Base-by-base conservation (phyloP, 2,329 filamentous ascomycete genomes). In the Epichloe scottii region DNA sequence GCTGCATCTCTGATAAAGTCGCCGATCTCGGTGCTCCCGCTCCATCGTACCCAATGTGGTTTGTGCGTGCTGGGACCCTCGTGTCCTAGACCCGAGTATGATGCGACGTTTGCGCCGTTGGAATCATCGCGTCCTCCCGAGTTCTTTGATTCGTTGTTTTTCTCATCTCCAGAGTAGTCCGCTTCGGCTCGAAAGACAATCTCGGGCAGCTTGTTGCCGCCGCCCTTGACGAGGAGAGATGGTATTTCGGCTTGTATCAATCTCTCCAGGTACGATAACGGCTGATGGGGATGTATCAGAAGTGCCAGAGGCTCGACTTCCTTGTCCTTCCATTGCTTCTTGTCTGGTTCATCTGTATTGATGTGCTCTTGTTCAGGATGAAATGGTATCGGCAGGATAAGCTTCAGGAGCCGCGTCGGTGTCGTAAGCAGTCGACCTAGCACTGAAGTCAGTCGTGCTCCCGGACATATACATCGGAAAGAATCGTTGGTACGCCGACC, bases 1-100 rank as follows among this genome's bases (percentile, higher is more conserved):
- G 89, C 87, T 0, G 90, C 89, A 63, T 96, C 90, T 8, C 89
- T 82, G 57, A 96, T 93, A 62, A 96, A 96, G 68, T 95, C 90
- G 10, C 90, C 90, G 34, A 96, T 85, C 64, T 96, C 90, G 1
- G 90, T 95, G 33, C 84, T 87, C 41, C 82, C 81, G 43, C 85
- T 89, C 90, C 90, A 96, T 33, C 89, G 82, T 2, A 95, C 87
- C 71, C 91, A 93, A 26, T 63, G 63, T 2, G 64, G 70, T 38
- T 77, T 70, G 5, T 67, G 62, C 4, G 58, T 72, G 52, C 62
- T 64, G 26, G 64, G 71, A 15, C 69, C 76, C 59, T 87, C 81
- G 44, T 77, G 82, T 2, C 85, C 85, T 1, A 83, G 73, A 0
- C 85, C 85, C 33, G 79, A 84, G 62, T 88, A 89, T 0, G 78